phyloP scores from a whole-genome alignment of 192 early-diverging fungal genomes.

The Coemansia sp. region DNA sequence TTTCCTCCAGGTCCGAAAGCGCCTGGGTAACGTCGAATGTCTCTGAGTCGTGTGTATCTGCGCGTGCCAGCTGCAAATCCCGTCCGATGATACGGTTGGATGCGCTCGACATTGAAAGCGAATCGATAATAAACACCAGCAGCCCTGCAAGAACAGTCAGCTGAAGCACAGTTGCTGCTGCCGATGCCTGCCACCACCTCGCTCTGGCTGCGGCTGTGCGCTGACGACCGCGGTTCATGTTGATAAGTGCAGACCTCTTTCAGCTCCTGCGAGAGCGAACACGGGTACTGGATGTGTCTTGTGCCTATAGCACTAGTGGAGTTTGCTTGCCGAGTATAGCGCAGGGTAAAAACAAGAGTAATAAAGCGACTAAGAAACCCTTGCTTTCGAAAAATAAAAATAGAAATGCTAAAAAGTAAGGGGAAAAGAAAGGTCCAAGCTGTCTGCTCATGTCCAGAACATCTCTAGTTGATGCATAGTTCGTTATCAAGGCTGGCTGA shows the following conservation, averaged over 20 bases:
- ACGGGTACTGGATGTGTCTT: too few relatives aligned
- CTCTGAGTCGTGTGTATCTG: not conserved
- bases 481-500: too few relatives aligned
- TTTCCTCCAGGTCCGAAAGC: conserved; percentile 28
- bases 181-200: conserved; percentile 6
- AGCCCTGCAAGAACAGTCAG: conserved; percentile 19
- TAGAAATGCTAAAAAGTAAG: too few relatives aligned
- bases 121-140: conserved; percentile 26
- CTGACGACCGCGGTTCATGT: not conserved
- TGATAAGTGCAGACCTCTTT: not conserved
- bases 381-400: too few relatives aligned
- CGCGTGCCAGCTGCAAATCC: not conserved
- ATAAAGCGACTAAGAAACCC: too few relatives aligned
- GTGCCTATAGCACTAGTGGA: too few relatives aligned
- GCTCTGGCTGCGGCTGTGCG: not conserved
- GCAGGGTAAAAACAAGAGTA: too few relatives aligned
- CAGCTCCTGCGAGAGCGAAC: too few relatives aligned
- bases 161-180: conserved; percentile 14
- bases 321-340: too few relatives aligned
- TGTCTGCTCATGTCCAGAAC: too few relatives aligned
- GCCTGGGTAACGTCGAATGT: conserved; percentile 45
- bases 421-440: too few relatives aligned
- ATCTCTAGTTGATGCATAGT: too few relatives aligned
- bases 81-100: conserved; percentile 19
- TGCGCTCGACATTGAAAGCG: conserved; percentile 17